Evolutionary conservation across 306 rosid genomes (phyloP).

Genomic region (Prosopis cineraria): DNA sequence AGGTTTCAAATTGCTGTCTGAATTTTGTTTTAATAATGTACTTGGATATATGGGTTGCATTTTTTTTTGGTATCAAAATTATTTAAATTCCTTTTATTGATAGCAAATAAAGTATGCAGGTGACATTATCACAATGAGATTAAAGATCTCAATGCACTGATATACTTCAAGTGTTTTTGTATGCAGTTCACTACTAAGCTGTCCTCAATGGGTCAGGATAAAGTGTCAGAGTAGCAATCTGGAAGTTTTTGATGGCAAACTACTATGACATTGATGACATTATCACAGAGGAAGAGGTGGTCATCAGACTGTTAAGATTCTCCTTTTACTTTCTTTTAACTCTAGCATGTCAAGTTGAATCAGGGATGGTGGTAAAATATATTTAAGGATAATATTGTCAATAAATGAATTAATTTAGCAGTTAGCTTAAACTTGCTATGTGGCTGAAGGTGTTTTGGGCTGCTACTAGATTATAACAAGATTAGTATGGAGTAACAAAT

Average conservation of each 20-base stretch:
- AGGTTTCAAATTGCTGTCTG: not conserved
- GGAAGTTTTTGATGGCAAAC: constrained; percentile 53
- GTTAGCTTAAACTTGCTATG: constrained; percentile 22
- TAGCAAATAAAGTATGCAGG: not conserved
- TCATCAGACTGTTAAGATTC: not conserved
- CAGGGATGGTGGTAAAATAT: constrained; percentile 7
- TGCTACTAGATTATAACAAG: constrained; percentile 14
- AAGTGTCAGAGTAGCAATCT: constrained; percentile 26
- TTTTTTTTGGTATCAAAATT: not conserved
- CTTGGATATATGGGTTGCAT: not conserved
- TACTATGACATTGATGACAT: constrained; percentile 91
- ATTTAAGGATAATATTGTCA: not conserved
- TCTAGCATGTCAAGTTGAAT: constrained; percentile 16
- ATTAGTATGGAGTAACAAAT: not conserved
- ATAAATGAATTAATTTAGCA: not conserved
- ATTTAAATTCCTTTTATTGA: not conserved
- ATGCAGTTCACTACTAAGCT: constrained; percentile 20
- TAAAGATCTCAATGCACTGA: constrained; percentile 1
- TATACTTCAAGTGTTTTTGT: constrained; percentile 1
- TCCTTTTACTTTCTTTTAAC: not conserved
- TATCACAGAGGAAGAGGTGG: constrained; percentile 81
- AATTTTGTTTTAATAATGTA: not conserved
- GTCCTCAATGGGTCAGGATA: constrained; percentile 39
- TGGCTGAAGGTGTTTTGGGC: not conserved
- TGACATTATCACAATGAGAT: constrained; percentile 3